phyloP scores from a whole-genome alignment of 257 asterid species.

The Plantago elongata region DNA sequence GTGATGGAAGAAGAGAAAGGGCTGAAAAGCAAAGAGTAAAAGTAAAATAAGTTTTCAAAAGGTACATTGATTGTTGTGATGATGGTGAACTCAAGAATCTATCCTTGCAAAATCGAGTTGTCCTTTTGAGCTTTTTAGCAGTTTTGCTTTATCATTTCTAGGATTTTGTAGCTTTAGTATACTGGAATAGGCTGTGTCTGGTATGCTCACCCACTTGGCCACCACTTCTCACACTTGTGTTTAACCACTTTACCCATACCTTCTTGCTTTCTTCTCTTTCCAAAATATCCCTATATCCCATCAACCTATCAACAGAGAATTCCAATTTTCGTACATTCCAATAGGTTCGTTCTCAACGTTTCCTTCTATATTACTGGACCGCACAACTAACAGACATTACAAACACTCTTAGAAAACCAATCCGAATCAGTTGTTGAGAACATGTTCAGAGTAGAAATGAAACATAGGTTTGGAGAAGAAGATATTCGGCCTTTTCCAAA shows the following conservation, averaged over 20 bases:
- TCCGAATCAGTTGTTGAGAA: no score
- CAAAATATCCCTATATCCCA: not conserved
- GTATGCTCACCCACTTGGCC: constrained; percentile 6
- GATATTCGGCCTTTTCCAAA: not conserved
- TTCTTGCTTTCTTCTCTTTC: not conserved
- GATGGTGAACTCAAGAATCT: constrained; percentile 22
- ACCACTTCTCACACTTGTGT: not conserved
- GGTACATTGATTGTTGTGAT: constrained; percentile 17
- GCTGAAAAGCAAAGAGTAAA: not conserved
- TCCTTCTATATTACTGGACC: no score
- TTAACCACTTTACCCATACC: constrained; percentile 3
- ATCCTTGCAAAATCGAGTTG: constrained; percentile 16
- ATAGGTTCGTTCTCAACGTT: no score
- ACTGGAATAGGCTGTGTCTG: not conserved
- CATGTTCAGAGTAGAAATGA: not conserved
- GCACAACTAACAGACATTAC: no score
- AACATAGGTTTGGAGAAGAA: constrained; percentile 1
- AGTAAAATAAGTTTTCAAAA: not conserved
- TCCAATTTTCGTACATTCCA: not conserved
- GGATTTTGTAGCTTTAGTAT: constrained; percentile 7
- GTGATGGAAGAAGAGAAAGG: not conserved
- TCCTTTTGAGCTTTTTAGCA: constrained; percentile 18
- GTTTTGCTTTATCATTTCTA: constrained; percentile 11
- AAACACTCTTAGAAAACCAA: no score
- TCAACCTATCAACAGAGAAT: not conserved